These are phyloP conservation scores for Aspergillus clavatus DNA, from an alignment of 2,329 filamentous ascomycete genomes.

Conservation along the genomic window DNA sequence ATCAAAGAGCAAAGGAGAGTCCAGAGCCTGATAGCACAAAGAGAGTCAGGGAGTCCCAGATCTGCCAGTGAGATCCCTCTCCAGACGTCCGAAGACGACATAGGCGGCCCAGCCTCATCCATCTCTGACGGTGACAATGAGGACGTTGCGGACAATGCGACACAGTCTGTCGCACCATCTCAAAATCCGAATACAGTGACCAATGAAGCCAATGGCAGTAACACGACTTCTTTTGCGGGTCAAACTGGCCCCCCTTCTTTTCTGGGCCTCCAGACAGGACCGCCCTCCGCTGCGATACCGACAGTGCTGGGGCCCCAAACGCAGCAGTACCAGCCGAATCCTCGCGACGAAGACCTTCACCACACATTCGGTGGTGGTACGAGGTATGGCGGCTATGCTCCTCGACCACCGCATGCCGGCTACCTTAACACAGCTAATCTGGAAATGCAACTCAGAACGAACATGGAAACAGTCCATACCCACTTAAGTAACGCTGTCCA, in stretches of 20 bases:
- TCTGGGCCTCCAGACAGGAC: too few species aligned
- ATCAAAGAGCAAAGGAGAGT: conserved; percentile 8
- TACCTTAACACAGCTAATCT: conserved; percentile 21
- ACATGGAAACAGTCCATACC: conserved; percentile 18
- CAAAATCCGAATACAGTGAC: too few species aligned
- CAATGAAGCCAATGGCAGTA: too few species aligned
- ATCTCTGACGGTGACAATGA: neutral
- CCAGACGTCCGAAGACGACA: neutral
- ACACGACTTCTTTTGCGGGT: too few species aligned
- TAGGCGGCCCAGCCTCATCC: neutral
- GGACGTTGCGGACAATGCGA: neutral
- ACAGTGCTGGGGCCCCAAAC: neutral
- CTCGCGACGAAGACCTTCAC: neutral
- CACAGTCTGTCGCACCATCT: too few species aligned
- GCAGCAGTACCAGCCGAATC: neutral
- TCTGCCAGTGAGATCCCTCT: neutral
- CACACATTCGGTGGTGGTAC: conserved; percentile 12
- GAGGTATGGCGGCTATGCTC: conserved; percentile 21
- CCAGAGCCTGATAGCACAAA: conserved; percentile 11
- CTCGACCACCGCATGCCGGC: conserved; percentile 18
- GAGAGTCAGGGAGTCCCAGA: neutral
- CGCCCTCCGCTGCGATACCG: too few species aligned
- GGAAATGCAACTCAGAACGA: conserved; percentile 17
- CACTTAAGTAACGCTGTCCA: conserved; percentile 15
- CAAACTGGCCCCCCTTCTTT: neutral